Evolutionary conservation across 352 stramenopile species (phyloP).

Genomic region (Phytophthora fragariaefolia): DNA sequence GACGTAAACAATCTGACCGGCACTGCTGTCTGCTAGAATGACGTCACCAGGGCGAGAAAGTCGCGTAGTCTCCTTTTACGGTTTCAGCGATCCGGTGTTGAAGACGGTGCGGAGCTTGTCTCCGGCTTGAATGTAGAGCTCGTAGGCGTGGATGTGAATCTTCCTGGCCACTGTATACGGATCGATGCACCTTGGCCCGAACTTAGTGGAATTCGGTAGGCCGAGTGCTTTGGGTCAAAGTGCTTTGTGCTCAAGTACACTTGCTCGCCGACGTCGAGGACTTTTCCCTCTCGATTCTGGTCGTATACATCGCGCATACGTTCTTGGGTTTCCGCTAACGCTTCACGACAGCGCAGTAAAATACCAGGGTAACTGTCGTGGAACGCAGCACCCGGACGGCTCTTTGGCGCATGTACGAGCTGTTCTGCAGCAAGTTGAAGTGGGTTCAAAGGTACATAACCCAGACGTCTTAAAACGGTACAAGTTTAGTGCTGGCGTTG

Average conservation of each 20-base stretch:
- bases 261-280: conserved; percentile 17
- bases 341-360: conserved; percentile 13
- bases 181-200: conserved; percentile 21
- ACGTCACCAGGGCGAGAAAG: too few relatives aligned
- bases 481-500: too few relatives aligned
- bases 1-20: conserved; percentile 7
- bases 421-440: too few relatives aligned
- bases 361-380: conserved; percentile 13
- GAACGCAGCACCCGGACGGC: neutral
- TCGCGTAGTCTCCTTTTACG: conserved; percentile 1
- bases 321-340: conserved; percentile 15
- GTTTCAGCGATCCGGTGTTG: conserved; percentile 19
- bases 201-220: conserved; percentile 22
- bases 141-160: conserved; percentile 30
- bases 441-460: too few relatives aligned
- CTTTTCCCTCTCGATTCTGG: conserved; percentile 4
- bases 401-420: conserved; percentile 1
- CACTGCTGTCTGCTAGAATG: conserved; percentile 4
- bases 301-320: conserved; percentile 22
- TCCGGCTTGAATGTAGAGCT: conserved; percentile 25
- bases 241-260: too few relatives aligned
- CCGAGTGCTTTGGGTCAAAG: conserved; percentile 18
- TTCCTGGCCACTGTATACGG: conserved; percentile 14
- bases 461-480: too few relatives aligned
- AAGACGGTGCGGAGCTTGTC: conserved; percentile 23